These are phyloP conservation scores for Sarocladium kiliense DNA, from an alignment of 2,329 filamentous ascomycete species.

Conservation along the genomic window DNA sequence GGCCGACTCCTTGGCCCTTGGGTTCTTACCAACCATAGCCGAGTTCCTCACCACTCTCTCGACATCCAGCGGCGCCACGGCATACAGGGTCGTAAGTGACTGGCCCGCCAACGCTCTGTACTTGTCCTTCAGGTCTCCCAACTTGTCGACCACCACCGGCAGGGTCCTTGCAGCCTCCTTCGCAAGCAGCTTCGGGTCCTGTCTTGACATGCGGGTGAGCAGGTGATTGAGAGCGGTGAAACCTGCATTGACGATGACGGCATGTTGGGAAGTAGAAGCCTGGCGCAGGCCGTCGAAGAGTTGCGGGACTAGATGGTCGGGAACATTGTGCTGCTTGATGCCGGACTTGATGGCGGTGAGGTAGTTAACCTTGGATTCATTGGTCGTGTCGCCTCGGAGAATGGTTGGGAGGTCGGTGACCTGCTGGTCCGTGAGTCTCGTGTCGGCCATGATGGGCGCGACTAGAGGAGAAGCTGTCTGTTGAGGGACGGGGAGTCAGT, in stretches of 20 bases:
- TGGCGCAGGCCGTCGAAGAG: conserved; percentile 79
- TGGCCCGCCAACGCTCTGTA: conserved; percentile 69
- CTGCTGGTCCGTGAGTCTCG: conserved; percentile 52
- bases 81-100: conserved; percentile 73
- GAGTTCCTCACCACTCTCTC: conserved; percentile 75
- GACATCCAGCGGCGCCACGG: conserved; percentile 63
- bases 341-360: conserved; percentile 75
- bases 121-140: conserved; percentile 86
- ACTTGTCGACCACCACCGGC: conserved; percentile 72
- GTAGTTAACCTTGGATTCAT: conserved; percentile 65
- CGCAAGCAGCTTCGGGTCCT: conserved; percentile 69
- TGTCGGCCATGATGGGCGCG: conserved; percentile 41
- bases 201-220: conserved; percentile 77
- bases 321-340: conserved; percentile 90
- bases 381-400: conserved; percentile 55
- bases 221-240: conserved; percentile 87
- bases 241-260: conserved; percentile 71
- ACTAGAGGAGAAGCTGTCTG: background rate
- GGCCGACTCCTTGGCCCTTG: conserved; percentile 76
- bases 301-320: conserved; percentile 62
- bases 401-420: conserved; percentile 48
- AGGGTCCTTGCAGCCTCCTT: conserved; percentile 68
- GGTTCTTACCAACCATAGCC: conserved; percentile 74
- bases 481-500: background rate
- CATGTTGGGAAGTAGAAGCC: conserved; percentile 71